Conservation (phyloP, 169 alveolate species). For the Eimeria necatrix region DNA sequence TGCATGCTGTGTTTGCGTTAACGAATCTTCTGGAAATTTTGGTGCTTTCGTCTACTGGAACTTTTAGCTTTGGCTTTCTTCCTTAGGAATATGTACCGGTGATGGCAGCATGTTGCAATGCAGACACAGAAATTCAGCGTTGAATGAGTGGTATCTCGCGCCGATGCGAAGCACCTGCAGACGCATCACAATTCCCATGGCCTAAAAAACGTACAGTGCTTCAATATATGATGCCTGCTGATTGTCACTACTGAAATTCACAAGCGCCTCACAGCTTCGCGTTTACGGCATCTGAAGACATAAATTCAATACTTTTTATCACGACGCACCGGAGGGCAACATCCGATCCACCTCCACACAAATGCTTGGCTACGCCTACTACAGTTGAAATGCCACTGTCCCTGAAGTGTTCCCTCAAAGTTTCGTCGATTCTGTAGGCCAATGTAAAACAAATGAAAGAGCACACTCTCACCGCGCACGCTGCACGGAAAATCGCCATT, state of each 20-base stretch:
- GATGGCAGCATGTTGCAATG: slow-evolving; percentile 73
- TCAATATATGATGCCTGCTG: background rate
- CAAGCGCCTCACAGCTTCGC: too few relatives aligned
- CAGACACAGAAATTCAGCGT: slow-evolving; percentile 47
- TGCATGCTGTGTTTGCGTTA: too few relatives aligned
- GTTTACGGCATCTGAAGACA: too few relatives aligned
- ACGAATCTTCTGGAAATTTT: too few relatives aligned
- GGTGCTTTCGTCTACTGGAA: too few relatives aligned
- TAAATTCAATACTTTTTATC: background rate
- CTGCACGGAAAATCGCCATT: too few relatives aligned
- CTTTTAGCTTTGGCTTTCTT: background rate
- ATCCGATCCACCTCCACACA: slow-evolving; percentile 80
- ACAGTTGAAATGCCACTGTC: slow-evolving; percentile 23
- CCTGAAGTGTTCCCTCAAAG: slow-evolving; percentile 61
- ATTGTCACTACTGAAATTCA: too few relatives aligned
- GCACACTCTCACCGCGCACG: background rate
- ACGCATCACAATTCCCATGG: background rate
- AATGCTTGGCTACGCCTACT: slow-evolving; percentile 79
- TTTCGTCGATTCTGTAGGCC: slow-evolving; percentile 56
- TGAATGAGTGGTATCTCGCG: slow-evolving; percentile 28
- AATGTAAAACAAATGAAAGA: background rate
- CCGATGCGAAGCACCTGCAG: slow-evolving; percentile 72
- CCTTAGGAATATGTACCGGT: background rate
- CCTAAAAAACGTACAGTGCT: too few relatives aligned
- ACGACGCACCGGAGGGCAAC: slow-evolving; percentile 78